These are phyloP conservation scores for Coemansia sp. DNA, from an alignment of 192 early-diverging fungal genomes.

Conservation along the genomic window DNA sequence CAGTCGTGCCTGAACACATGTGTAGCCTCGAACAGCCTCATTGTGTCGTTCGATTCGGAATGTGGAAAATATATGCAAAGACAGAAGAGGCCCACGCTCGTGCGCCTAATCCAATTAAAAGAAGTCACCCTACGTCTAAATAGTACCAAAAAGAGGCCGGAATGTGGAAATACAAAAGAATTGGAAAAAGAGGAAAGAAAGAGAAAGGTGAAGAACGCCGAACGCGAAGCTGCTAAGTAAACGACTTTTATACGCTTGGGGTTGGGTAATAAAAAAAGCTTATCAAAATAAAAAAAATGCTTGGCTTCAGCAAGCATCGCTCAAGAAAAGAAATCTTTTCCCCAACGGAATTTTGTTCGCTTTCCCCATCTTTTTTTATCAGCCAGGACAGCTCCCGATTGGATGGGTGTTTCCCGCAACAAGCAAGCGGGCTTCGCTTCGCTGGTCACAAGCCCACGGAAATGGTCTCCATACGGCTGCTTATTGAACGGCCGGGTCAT, in stretches of 20 bases:
- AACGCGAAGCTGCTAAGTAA: neutral
- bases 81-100: too few relatives aligned
- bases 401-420: neutral
- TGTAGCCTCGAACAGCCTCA: conserved; percentile 85
- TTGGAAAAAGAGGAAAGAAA: conserved; percentile 1
- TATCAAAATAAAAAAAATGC: neutral
- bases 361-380: neutral
- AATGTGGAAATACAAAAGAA: conserved; percentile 4
- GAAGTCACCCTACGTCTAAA: neutral
- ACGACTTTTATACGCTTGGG: neutral
- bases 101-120: neutral
- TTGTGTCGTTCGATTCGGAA: conserved; percentile 26
- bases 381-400: neutral
- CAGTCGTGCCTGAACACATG: conserved; percentile 83
- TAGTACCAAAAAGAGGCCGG: conserved; percentile 4
- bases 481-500: neutral
- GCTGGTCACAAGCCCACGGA: neutral
- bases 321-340: neutral
- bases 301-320: neutral
- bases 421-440: too few relatives aligned
- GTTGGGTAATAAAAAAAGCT: neutral
- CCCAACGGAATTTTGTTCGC: neutral
- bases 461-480: neutral
- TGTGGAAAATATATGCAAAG: conserved; percentile 6
- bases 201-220: neutral